Conservation (phyloP, 129 eudicot species). For the Centaurea solstitialis region DNA sequence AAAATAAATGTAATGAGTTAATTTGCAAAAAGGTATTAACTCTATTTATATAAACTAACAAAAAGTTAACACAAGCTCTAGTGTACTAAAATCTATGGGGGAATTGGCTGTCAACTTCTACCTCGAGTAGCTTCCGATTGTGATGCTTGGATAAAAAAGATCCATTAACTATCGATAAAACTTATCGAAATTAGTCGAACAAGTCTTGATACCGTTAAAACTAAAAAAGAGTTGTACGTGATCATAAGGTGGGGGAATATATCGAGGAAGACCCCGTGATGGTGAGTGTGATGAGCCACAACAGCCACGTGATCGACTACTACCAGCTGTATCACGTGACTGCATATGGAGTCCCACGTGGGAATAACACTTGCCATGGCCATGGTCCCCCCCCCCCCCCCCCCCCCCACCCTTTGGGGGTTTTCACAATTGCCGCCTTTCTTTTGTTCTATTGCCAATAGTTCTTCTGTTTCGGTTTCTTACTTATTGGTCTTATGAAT, state of each 20-base stretch:
- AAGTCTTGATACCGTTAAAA: too few species aligned
- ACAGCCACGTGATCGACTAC: slow-evolving; percentile 28
- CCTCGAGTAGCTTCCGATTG: too few species aligned
- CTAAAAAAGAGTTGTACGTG: not conserved
- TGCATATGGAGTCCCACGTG: slow-evolving; percentile 38
- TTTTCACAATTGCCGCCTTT: not conserved
- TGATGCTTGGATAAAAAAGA: too few species aligned
- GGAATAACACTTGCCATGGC: slow-evolving; percentile 26
- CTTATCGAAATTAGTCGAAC: too few species aligned
- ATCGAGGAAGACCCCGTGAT: not conserved
- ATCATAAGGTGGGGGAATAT: not conserved
- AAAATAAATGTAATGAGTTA: too few species aligned
- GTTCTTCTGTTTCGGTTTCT: not conserved
- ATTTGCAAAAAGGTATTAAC: too few species aligned
- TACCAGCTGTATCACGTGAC: slow-evolving; percentile 34
- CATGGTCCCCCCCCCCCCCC: slow-evolving; percentile 12
- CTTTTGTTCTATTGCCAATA: too few species aligned
- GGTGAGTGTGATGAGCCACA: not conserved
- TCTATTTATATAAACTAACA: too few species aligned
- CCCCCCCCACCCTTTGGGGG: not conserved
- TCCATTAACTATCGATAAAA: too few species aligned
- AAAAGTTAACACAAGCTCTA: too few species aligned
- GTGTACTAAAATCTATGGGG: too few species aligned
- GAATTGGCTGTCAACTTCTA: too few species aligned
- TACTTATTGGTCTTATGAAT: slow-evolving; percentile 1